phyloP scores from a whole-genome alignment of 1,284 basidiomycete species.

The Megacollybia platyphylla region DNA sequence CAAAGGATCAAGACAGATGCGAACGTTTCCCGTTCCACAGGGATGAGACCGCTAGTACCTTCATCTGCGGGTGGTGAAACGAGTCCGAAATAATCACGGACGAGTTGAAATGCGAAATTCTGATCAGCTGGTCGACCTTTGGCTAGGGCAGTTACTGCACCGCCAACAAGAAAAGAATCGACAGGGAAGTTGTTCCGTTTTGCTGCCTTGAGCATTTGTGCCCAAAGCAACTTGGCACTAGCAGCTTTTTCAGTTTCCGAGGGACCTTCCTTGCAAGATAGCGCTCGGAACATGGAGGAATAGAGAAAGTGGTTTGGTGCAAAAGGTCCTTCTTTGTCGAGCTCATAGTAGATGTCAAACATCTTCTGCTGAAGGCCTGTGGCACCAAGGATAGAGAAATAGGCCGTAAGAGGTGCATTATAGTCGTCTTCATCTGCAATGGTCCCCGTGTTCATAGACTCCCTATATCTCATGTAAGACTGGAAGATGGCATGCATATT shows the following conservation, averaged over 20 bases:
- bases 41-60: constrained; percentile 15
- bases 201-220: constrained; percentile 37
- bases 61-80: constrained; percentile 23
- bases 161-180: constrained; percentile 37
- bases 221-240: constrained; percentile 61
- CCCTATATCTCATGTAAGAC: constrained; percentile 30
- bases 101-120: constrained; percentile 47
- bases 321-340: constrained; percentile 44
- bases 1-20: constrained; percentile 44
- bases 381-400: constrained; percentile 51
- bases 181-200: constrained; percentile 31
- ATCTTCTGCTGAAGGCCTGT: constrained; percentile 45
- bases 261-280: constrained; percentile 13
- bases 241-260: constrained; percentile 17
- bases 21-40: constrained; percentile 33
- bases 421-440: constrained; percentile 32
- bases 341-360: constrained; percentile 58
- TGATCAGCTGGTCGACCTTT: constrained; percentile 45
- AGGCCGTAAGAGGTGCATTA: constrained; percentile 35
- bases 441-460: constrained; percentile 29
- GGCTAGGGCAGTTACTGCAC: constrained; percentile 37
- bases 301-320: constrained; percentile 45
- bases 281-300: constrained; percentile 46
- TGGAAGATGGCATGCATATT: constrained; percentile 48
- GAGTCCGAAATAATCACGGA: constrained; percentile 51